Evolutionary conservation across 1,284 basidiomycete species (phyloP), one percentile per base, ranked within the genome.

Genomic region (Apiotrichum gamsii): DNA sequence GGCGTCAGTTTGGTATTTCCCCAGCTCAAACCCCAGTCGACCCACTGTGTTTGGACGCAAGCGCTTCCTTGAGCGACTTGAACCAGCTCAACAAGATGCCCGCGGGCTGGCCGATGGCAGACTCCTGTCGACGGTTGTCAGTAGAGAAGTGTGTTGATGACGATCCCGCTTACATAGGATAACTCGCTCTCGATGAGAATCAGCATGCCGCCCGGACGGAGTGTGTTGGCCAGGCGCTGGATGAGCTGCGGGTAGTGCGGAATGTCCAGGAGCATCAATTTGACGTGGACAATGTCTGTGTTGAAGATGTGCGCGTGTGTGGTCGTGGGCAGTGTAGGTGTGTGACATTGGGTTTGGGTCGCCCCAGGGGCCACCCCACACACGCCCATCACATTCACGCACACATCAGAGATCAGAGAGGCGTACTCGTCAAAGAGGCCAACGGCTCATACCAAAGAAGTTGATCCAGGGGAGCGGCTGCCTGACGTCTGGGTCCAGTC

Each of bases 231-330:
- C 2, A 71, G 58, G 16, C 64, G 49, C 39, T 63, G 57, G 23
- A 71, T 36, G 13, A 72, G 43, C 5, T 43, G 25, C 13, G 52
- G 32, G 45, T 71, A 72, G 29, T 58, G 46, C 16, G 61, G 59
- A 16, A 67, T 52, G 5, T 60, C 56, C 38, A 64, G 58, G 8
- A 62, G 40, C 25, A 70, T 47, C 16, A 55, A 51, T 45, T 65
- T 62, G 47, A 71, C 62, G 43, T 72, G 70, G 34, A 72, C 67
- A 40, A 71, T 40, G 47, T 72, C 70, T 71, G 49, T 10, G 8
- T 15, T 42, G n/a, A 6, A 42, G 36, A 8, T 5, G 32, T 4
- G 20, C 6, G 14, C 11, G 25, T 28, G 20, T 37, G 32, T 15
- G 24, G 25, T 21, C 19, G 5, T 32, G 14, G 23, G 23, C 24